Conservation (phyloP, 2,329 filamentous ascomycete species). For the Microascus cirrosus region DNA sequence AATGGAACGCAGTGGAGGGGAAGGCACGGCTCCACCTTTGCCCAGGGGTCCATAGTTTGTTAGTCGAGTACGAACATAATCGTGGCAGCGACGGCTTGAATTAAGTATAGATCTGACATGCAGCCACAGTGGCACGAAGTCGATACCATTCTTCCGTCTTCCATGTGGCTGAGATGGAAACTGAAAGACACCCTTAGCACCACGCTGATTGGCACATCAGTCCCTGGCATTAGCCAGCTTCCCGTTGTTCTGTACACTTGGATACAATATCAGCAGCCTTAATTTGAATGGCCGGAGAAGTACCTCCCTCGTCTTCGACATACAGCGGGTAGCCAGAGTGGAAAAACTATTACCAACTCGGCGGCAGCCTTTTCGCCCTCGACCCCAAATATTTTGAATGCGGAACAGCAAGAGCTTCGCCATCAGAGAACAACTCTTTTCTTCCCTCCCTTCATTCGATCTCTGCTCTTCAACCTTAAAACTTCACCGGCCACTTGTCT, state of each 20-base stretch:
- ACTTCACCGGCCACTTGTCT: not conserved
- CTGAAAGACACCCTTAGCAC: not conserved
- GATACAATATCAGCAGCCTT: not conserved
- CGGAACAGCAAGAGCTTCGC: not conserved
- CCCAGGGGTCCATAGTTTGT: not conserved
- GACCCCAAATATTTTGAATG: not conserved
- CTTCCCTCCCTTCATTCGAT: not conserved
- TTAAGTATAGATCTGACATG: not conserved
- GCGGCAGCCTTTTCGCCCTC: not conserved
- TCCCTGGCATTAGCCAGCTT: not conserved
- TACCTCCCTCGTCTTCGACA: not conserved
- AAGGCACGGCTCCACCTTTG: not conserved
- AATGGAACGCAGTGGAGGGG: not conserved
- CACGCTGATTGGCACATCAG: not conserved
- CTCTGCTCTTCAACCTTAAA: not conserved
- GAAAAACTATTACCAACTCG: not conserved
- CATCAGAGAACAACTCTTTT: not conserved
- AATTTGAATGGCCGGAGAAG: not conserved
- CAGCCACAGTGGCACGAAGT: not conserved
- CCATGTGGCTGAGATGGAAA: slow-evolving; percentile 6
- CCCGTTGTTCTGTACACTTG: not conserved
- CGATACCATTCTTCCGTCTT: slow-evolving; percentile 3
- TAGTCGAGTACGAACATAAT: not conserved
- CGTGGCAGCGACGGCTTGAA: not conserved
- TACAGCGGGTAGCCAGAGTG: not conserved